Evolutionary conservation across 1,139 yeast species (phyloP).

Genomic region (Suhomyces atakaporum): DNA sequence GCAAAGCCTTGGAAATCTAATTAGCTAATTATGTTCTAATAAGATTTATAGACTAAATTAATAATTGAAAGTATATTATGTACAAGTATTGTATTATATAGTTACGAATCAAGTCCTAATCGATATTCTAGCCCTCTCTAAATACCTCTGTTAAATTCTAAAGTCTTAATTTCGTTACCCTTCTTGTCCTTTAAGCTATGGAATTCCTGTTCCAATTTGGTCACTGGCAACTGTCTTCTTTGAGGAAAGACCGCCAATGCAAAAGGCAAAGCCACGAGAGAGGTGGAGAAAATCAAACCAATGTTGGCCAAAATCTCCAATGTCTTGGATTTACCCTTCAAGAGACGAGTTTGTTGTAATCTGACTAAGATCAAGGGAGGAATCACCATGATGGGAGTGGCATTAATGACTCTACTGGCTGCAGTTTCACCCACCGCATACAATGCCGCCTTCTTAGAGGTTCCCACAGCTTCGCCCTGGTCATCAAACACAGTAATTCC

Average conservation of each 20-base stretch:
- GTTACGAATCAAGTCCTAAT: too few species aligned
- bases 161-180: conserved; percentile 60
- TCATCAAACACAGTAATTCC: conserved; percentile 75
- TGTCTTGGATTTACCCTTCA: conserved; percentile 66
- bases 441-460: conserved; percentile 81
- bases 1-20: too few species aligned
- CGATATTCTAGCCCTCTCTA: too few species aligned
- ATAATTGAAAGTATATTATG: too few species aligned
- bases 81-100: too few species aligned
- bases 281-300: conserved; percentile 81
- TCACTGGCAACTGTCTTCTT: conserved; percentile 60
- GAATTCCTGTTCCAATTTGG: conserved; percentile 64
- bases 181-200: conserved; percentile 58
- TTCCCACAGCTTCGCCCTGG: conserved; percentile 71
- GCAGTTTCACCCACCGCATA: conserved; percentile 98
- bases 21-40: too few species aligned
- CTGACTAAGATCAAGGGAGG: conserved; percentile 84
- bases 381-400: conserved; percentile 94
- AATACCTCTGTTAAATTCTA: conserved; percentile 92
- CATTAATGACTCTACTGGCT: conserved; percentile 88
- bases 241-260: conserved; percentile 97
- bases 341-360: conserved; percentile 63
- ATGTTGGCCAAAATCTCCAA: conserved; percentile 72
- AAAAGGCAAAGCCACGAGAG: conserved; percentile 87
- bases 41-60: too few species aligned